Conservation (phyloP, 768 basidiomycete genomes). For the Exsudoporus frostii region DNA sequence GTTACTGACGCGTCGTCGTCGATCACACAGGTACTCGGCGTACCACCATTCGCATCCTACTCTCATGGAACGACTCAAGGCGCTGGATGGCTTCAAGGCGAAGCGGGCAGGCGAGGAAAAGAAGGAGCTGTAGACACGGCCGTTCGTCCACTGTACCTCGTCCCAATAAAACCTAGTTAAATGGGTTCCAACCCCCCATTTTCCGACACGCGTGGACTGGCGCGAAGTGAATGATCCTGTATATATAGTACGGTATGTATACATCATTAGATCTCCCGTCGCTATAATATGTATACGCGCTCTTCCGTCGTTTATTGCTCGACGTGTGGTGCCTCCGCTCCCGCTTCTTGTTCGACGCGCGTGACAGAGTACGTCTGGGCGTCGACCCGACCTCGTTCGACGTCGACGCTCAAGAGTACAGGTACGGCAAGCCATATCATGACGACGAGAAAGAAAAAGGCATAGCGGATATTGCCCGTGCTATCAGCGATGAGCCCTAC, state of each 20-base stretch:
- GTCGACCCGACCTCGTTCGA: constrained; percentile 58
- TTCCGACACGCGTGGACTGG: background rate
- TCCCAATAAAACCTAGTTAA: background rate
- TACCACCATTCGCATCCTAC: constrained; percentile 98
- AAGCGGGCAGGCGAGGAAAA: constrained; percentile 31
- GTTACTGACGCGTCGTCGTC: background rate
- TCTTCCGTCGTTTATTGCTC: background rate
- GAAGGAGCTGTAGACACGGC: constrained; percentile 21
- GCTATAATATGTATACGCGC: background rate
- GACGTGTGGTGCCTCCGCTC: background rate
- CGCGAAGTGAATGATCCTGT: background rate
- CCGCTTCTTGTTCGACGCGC: background rate
- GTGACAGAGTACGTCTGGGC: constrained; percentile 36
- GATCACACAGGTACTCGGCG: constrained; percentile 71
- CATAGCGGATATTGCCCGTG: constrained; percentile 89
- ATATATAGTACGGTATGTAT: too few species aligned
- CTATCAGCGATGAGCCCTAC: constrained; percentile 85
- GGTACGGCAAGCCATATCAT: constrained; percentile 85
- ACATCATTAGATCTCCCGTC: background rate
- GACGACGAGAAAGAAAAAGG: constrained; percentile 81
- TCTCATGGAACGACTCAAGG: constrained; percentile 82
- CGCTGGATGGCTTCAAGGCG: constrained; percentile 65
- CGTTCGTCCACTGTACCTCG: background rate
- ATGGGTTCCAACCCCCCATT: background rate
- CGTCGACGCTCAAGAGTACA: constrained; percentile 65